A percentile compares a stretch with the other conserved stretches of the same genome.
Conservation (phyloP, 345 rosid genomes). For the Gossypium thurberi region DNA sequence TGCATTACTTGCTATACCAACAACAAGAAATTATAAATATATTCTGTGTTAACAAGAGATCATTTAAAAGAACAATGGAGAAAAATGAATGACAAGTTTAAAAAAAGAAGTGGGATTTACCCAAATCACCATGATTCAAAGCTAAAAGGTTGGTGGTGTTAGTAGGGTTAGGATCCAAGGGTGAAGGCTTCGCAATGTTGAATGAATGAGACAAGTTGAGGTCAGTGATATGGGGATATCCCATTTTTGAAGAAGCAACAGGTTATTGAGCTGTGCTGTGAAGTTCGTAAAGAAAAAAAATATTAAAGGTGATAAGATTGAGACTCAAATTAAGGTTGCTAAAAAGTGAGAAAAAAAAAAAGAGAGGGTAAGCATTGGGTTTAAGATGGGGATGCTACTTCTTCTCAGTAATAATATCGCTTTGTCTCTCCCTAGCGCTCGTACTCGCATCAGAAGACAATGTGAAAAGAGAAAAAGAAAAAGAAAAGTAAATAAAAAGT, state of each 20-base stretch:
- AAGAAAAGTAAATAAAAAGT: neutral
- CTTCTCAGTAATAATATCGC: neutral
- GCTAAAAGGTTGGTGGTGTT: neutral
- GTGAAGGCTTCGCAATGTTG: slow-evolving; percentile 1
- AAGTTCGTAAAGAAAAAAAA: neutral
- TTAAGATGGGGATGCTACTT: neutral
- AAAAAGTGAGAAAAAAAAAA: neutral
- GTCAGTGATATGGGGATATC: slow-evolving; percentile 7
- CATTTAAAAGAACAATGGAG: neutral
- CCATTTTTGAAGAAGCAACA: slow-evolving; percentile 2
- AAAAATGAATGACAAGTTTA: neutral
- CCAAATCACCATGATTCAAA: slow-evolving; percentile 14
- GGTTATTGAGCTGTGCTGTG: neutral
- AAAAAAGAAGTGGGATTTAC: neutral
- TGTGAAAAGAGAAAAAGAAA: neutral
- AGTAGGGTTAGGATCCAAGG: neutral
- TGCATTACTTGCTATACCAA: slow-evolving; percentile 10
- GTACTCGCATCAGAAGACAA: neutral
- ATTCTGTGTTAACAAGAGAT: neutral
- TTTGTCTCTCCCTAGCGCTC: neutral
- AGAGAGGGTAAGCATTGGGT: neutral
- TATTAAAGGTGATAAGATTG: neutral
- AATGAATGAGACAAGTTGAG: slow-evolving; percentile 3
- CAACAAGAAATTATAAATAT: neutral
- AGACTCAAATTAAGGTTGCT: neutral